Base-by-base conservation (phyloP, 108 stramenopile genomes). In the Epithemia pelagica region DNA sequence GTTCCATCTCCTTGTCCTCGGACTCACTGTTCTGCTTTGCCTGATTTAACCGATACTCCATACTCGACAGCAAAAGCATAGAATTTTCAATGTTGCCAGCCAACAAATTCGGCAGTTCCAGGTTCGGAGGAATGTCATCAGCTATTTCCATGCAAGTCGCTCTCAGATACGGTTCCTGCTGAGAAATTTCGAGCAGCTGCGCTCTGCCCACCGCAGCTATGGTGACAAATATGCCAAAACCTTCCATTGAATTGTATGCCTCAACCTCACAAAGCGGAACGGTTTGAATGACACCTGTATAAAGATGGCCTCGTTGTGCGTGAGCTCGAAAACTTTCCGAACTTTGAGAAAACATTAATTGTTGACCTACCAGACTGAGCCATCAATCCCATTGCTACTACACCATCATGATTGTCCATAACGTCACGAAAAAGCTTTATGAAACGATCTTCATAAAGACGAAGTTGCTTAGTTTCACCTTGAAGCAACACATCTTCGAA, bases 181-280 rank as follows among this genome's bases (percentile, higher is more conserved):
- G 78, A 26, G 65, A 33, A 59, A 90, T 66, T 52, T 86, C 81
- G 20, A 74, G 52, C 30, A 92, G 68, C 66, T 75, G 72, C 3
- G 76, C 88, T 28, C 88, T 61, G 33, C 86, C 85, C 22, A 89
- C 86, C 1, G 73, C 82, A 2, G 86, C 65, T 58, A 92, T 84
- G 19, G 91, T 86, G 0, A 75, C 86, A 64, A 92, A 87, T 25
- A 92, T 92, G 21, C 82, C 82, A 66, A 80, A 79, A 46, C 86
- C 82, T 69, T 69, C 88, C 84, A 86, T 80, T 30, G 54, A 78
- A 69, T 56, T 83, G 66, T 74, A 92, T 7, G 84, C 81, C 71
- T 92, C 90, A 30, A 92, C 76, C 68, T 92, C 87, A 62, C 87
- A 92, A 10, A 92, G 30, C 19, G 90, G 88, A 62, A 92, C 63